Evolutionary conservation across 106 monocot species (phyloP).

Genomic region (Acorus calamus): DNA sequence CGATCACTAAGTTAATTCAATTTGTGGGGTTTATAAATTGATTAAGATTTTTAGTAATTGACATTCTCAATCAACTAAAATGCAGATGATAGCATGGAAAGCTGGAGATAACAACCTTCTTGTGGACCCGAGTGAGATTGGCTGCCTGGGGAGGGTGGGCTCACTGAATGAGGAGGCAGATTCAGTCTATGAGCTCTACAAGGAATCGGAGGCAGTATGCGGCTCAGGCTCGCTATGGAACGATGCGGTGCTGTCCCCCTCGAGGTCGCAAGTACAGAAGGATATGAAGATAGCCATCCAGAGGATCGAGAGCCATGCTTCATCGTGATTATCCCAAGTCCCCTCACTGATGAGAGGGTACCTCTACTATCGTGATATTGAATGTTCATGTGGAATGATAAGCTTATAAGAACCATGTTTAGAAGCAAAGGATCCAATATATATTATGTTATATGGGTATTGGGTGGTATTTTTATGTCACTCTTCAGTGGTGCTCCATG

Average conservation of each 20-base stretch:
- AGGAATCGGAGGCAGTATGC: neutral
- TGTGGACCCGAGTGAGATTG: constrained; percentile 44
- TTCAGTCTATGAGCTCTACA: constrained; percentile 52
- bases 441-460: too few species aligned
- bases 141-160: constrained; percentile 35
- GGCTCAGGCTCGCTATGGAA: constrained; percentile 35
- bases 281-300: constrained; percentile 35
- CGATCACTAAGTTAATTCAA: too few species aligned
- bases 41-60: too few species aligned
- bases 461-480: too few species aligned
- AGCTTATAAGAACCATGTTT: too few species aligned
- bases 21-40: too few species aligned
- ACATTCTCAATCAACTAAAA: neutral
- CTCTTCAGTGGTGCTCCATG: too few species aligned
- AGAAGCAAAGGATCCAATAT: too few species aligned
- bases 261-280: constrained; percentile 26
- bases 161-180: constrained; percentile 62
- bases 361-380: too few species aligned
- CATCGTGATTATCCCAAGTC: neutral
- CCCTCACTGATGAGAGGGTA: too few species aligned
- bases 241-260: constrained; percentile 29
- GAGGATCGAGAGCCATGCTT: constrained; percentile 22
- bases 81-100: constrained; percentile 84
- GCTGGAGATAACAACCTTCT: constrained; percentile 49
- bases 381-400: too few species aligned